Evolutionary conservation across 2,329 filamentous ascomycete genomes (phyloP).

Genomic region (Trichoderma lentiforme): DNA sequence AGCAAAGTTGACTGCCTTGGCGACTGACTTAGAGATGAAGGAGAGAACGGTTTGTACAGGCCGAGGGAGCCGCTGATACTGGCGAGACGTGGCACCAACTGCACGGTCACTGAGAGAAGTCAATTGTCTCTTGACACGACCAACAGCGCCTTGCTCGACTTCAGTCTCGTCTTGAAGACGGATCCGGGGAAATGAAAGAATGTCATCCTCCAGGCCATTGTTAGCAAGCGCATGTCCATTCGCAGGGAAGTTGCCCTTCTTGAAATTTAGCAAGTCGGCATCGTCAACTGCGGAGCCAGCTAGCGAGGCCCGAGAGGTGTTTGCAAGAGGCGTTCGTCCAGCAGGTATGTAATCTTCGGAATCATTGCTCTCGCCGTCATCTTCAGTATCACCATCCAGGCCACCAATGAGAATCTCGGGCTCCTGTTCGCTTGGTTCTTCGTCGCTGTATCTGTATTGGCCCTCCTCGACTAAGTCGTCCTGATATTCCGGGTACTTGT

Average conservation of each 20-base stretch:
- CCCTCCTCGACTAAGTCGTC: constrained; percentile 54
- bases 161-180: constrained; percentile 42
- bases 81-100: constrained; percentile 25
- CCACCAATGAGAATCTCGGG: constrained; percentile 41
- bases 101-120: constrained; percentile 24
- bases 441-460: constrained; percentile 51
- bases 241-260: constrained; percentile 27
- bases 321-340: constrained; percentile 53
- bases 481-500: constrained; percentile 65
- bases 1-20: constrained; percentile 59
- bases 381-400: constrained; percentile 38
- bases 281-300: constrained; percentile 45
- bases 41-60: constrained; percentile 38
- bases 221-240: constrained; percentile 10
- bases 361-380: constrained; percentile 35
- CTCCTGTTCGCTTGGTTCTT: constrained; percentile 42
- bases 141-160: constrained; percentile 28
- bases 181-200: constrained; percentile 61
- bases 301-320: constrained; percentile 48
- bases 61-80: constrained; percentile 39
- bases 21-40: constrained; percentile 33
- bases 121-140: constrained; percentile 36
- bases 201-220: constrained; percentile 44
- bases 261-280: constrained; percentile 25
- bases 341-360: constrained; percentile 52